Percentiles rank a stretch among this genome's conserved stretches.
phyloP scores from a whole-genome alignment of 169 alveolate species.

The Fabrea salina region DNA sequence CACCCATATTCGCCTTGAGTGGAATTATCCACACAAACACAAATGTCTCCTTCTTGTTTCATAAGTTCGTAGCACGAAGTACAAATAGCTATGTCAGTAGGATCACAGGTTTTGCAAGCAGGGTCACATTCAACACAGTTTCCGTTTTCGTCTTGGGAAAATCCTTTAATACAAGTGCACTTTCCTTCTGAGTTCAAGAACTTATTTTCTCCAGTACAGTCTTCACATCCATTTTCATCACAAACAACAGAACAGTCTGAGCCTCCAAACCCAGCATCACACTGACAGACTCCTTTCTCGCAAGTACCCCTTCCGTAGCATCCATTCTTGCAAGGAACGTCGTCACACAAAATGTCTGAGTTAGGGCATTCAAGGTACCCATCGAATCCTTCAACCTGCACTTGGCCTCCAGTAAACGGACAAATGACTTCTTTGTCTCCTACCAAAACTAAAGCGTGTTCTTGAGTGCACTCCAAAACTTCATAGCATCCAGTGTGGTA shows the following conservation, averaged over 20 bases:
- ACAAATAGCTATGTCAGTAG: too few species aligned
- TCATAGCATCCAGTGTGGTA: slow-evolving; percentile 22
- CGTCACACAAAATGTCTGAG: slow-evolving; percentile 8
- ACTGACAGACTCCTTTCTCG: not conserved
- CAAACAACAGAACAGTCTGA: not conserved
- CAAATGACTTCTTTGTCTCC: not conserved
- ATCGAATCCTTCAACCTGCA: slow-evolving; percentile 1
- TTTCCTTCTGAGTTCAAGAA: too few species aligned
- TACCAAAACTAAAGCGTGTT: not conserved
- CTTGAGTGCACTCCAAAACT: not conserved
- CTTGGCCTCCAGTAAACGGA: slow-evolving; percentile 24
- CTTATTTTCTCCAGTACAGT: too few species aligned
- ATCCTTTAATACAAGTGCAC: too few species aligned
- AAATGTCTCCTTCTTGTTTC: too few species aligned
- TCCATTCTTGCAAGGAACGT: not conserved
- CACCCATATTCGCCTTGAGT: too few species aligned
- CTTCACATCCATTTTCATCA: too few species aligned
- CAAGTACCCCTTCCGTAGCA: slow-evolving; percentile 23
- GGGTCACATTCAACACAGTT: too few species aligned
- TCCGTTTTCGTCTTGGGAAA: too few species aligned
- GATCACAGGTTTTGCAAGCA: too few species aligned
- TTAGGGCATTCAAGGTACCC: slow-evolving; percentile 34
- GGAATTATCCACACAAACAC: too few species aligned
- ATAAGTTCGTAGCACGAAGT: too few species aligned
- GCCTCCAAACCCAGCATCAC: slow-evolving; percentile 30